Percentiles rank a stretch among this genome's conserved stretches.
Conservation (phyloP, 345 rosid species). For the Hibiscus trionum region DNA sequence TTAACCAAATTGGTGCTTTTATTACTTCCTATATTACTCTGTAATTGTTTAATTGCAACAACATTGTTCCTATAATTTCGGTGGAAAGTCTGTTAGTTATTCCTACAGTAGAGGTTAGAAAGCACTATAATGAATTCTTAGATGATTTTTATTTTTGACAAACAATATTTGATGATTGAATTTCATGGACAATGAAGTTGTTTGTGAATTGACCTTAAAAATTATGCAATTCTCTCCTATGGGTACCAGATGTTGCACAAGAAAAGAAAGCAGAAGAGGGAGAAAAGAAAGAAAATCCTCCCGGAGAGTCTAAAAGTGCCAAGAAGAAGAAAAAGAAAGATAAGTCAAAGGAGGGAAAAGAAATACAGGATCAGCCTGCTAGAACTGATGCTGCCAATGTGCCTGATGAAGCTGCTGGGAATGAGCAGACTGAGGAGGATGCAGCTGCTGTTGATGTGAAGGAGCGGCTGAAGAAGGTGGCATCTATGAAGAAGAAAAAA, state of each 20-base stretch:
- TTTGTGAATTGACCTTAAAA: background rate
- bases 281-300: slow-evolving; percentile 41
- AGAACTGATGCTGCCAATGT: slow-evolving; percentile 18
- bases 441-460: slow-evolving; percentile 42
- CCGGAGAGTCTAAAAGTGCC: slow-evolving; percentile 44
- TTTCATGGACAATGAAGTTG: background rate
- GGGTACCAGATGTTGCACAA: slow-evolving; percentile 31
- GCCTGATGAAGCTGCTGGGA: slow-evolving; percentile 22
- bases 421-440: slow-evolving; percentile 34
- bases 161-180: background rate
- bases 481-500: slow-evolving; percentile 3
- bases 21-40: background rate
- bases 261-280: slow-evolving; percentile 39
- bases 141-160: background rate
- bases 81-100: background rate
- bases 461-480: slow-evolving; percentile 33
- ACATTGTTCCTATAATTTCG: background rate
- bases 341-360: slow-evolving; percentile 41
- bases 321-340: slow-evolving; percentile 66
- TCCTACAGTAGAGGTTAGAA: background rate
- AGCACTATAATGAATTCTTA: background rate
- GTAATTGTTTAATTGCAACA: background rate
- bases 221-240: background rate
- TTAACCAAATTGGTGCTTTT: background rate
- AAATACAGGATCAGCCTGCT: slow-evolving; percentile 31